Conservation (phyloP, 1,284 basidiomycete species). For the Cryptococcus sp. region DNA sequence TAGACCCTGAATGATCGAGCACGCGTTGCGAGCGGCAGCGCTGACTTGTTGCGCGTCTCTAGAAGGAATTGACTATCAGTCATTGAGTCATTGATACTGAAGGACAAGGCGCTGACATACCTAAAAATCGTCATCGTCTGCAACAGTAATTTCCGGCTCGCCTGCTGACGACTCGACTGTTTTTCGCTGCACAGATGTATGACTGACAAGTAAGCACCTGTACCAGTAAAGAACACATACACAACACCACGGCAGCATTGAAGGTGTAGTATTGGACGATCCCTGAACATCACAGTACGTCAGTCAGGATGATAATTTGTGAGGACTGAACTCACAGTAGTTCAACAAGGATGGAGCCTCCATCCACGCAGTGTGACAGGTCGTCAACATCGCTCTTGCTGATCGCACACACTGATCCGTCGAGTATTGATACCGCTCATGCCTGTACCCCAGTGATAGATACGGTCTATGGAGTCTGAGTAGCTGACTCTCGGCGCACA, state of each 20-base stretch:
- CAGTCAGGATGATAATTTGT: no score
- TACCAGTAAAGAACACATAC: background rate
- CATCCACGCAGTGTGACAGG: conserved; percentile 2
- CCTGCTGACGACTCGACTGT: background rate
- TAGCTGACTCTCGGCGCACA: conserved; percentile 1
- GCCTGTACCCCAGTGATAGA: conserved; percentile 4
- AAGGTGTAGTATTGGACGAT: conserved; percentile 2
- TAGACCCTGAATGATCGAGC: conserved; percentile 3
- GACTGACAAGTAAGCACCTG: background rate
- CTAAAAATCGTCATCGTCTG: conserved; percentile 4
- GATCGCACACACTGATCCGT: conserved; percentile 6
- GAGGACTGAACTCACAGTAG: conserved; percentile 1
- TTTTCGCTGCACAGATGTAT: conserved; percentile 8
- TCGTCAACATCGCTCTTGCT: conserved; percentile 2
- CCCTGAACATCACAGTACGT: background rate
- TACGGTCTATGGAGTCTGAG: conserved; percentile 9
- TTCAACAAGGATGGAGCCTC: conserved; percentile 2
- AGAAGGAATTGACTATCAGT: background rate
- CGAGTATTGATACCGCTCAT: conserved; percentile 1
- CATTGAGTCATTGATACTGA: background rate
- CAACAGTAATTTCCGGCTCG: background rate
- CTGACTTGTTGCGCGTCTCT: conserved; percentile 7
- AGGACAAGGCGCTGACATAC: background rate
- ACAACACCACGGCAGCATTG: conserved; percentile 8
- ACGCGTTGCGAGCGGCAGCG: conserved; percentile 6